Conservation (phyloP, 108 stramenopile species). For the Cyclotella baltica region DNA sequence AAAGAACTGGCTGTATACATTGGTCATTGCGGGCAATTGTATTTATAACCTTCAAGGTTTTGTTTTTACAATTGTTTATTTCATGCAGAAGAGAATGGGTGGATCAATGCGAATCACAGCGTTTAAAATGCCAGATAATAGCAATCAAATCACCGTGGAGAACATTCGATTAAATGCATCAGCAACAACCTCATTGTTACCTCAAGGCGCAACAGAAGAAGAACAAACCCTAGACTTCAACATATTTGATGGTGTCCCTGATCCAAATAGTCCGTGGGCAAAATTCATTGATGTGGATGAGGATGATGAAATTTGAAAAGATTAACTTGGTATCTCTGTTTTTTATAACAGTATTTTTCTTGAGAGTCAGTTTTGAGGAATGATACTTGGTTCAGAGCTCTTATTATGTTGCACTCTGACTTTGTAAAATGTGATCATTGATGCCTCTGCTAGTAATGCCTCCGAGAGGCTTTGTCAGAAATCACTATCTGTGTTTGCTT, state of each 20-base stretch:
- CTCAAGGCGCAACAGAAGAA: neutral
- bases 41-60: conserved; percentile 6
- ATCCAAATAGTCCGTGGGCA: conserved; percentile 17
- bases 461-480: no score
- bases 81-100: conserved; percentile 6
- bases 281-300: conserved; percentile 5
- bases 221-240: neutral
- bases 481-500: no score
- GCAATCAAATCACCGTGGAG: neutral
- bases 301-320: no score
- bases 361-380: no score
- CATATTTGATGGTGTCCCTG: conserved; percentile 20
- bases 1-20: neutral
- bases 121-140: neutral
- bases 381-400: no score
- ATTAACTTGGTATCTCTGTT: no score
- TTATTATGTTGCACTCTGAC: no score
- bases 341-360: no score
- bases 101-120: neutral
- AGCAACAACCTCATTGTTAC: neutral
- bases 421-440: no score
- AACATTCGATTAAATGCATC: neutral
- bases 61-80: conserved; percentile 17
- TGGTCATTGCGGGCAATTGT: conserved; percentile 5
- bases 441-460: no score